Base-by-base conservation (phyloP, 2,329 filamentous ascomycete species). In the Aureobasidium sp. region DNA sequence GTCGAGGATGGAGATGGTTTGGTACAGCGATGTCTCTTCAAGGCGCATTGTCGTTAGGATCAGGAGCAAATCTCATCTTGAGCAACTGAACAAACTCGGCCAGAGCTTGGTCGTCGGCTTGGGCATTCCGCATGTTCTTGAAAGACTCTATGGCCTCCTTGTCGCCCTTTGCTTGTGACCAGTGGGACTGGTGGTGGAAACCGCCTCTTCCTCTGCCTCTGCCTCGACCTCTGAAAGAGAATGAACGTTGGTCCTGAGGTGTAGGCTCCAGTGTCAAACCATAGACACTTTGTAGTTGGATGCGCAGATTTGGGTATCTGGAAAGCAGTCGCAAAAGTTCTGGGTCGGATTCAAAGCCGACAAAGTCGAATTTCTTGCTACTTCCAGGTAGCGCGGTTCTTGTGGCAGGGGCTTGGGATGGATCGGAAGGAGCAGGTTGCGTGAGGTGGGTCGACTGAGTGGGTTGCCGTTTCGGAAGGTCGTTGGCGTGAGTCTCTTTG, bases 51-150 rank as follows among this genome's bases (percentile, higher is more conserved):
- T 54, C 25, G 8, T 54, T 29, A 29, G 27, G 2, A 2, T 47
- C 55, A 11, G 53, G 51, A 1, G 67, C 70, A 63, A 78, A 72
- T 37, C 74, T 75, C 64, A 79, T 67, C 49, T 70, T 73, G 59
- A 79, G 72, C 59, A 80, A 62, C 61, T 76, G 72, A 21, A 74
- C 72, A 66, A 79, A 79, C 50, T 77, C 75, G 5, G 64, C 67
- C 67, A 79, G 70, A 1, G 72, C 76, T 37, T 76, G 74, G 48
- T 70, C 68, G 16, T 69, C 68, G 1, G 68, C 71, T 6, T 67
- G 67, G 21, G 69, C 65, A 14, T 21, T 61, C 47, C 70, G 67
- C 67, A 71, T 67, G 47, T 64, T 68, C 47, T 64, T 66, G 9
- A 74, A 62, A 37, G 69, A 55, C 25, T 66, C 64, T 48, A 68